Evolutionary conservation across 495 filamentous ascomycete species (phyloP).

Genomic region (Podospora pseudopauciseta): DNA sequence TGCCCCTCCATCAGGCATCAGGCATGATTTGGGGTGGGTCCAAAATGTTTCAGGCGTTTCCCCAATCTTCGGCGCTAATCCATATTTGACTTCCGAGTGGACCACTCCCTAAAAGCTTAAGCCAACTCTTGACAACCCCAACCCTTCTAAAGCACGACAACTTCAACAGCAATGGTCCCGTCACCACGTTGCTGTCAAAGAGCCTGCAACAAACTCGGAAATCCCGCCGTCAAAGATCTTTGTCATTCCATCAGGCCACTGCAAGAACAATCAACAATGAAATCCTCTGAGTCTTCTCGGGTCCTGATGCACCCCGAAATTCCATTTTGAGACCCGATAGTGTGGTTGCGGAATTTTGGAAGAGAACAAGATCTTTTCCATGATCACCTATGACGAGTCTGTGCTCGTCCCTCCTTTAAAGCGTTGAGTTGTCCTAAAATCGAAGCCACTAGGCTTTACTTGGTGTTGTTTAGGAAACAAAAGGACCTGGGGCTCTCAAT

Average conservation of each 20-base stretch:
- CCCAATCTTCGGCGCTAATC: slow-evolving; percentile 11
- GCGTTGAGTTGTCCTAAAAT: too few relatives aligned
- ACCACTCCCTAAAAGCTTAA: slow-evolving; percentile 6
- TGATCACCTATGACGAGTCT: too few relatives aligned
- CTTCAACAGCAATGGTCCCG: background rate
- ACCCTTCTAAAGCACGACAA: slow-evolving; percentile 1
- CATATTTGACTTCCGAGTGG: background rate
- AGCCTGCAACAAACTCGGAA: background rate
- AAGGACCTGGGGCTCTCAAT: too few relatives aligned
- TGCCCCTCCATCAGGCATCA: slow-evolving; percentile 22
- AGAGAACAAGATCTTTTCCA: too few relatives aligned
- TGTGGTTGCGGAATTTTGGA: too few relatives aligned
- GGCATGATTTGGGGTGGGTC: slow-evolving; percentile 24
- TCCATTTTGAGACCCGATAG: too few relatives aligned
- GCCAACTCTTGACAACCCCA: slow-evolving; percentile 1
- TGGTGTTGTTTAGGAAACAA: too few relatives aligned
- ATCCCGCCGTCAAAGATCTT: background rate
- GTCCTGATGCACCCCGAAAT: too few relatives aligned
- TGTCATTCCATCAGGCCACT: background rate
- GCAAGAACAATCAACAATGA: too few relatives aligned
- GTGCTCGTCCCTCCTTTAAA: too few relatives aligned
- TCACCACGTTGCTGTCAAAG: background rate
- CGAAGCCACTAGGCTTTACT: too few relatives aligned
- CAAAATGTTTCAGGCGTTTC: slow-evolving; percentile 23
- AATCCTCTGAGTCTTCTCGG: too few relatives aligned